Conservation (phyloP, 2,329 filamentous ascomycete genomes). For the Paracoccidioides brasiliensis region DNA sequence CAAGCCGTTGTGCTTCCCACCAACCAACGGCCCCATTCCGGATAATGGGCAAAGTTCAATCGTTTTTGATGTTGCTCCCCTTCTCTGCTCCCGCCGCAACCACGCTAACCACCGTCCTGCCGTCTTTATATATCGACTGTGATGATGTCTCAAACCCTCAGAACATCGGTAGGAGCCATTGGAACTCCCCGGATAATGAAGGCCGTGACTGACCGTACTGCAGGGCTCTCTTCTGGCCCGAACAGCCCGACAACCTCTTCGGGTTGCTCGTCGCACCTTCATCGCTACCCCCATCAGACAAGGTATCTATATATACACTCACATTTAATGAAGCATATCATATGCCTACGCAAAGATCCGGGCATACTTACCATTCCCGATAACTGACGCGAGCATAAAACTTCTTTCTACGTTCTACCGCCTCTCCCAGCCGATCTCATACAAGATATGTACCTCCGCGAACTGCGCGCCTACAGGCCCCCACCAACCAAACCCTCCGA, state of each 20-base stretch:
- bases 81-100: not conserved
- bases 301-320: slow-evolving; percentile 41
- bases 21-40: not conserved
- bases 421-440: slow-evolving; percentile 72
- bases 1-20: not conserved
- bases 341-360: not conserved
- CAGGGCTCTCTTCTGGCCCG: slow-evolving; percentile 51
- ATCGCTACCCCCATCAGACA: slow-evolving; percentile 48
- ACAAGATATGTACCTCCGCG: slow-evolving; percentile 92
- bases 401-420: not conserved
- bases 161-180: slow-evolving; percentile 9
- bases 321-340: slow-evolving; percentile 3
- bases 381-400: not conserved
- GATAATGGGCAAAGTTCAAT: not conserved
- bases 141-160: slow-evolving; percentile 13
- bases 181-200: not conserved
- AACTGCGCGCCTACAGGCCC: slow-evolving; percentile 91
- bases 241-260: slow-evolving; percentile 45
- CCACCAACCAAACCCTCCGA: slow-evolving; percentile 72
- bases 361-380: not conserved
- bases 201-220: slow-evolving; percentile 12
- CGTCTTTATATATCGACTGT: slow-evolving; percentile 3
- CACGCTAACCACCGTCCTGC: slow-evolving; percentile 1
- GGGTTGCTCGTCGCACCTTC: slow-evolving; percentile 48
- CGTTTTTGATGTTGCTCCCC: not conserved